Evolutionary conservation across 805 yeast genomes (phyloP).

Genomic region (Lipomyces spencermartinsiae): DNA sequence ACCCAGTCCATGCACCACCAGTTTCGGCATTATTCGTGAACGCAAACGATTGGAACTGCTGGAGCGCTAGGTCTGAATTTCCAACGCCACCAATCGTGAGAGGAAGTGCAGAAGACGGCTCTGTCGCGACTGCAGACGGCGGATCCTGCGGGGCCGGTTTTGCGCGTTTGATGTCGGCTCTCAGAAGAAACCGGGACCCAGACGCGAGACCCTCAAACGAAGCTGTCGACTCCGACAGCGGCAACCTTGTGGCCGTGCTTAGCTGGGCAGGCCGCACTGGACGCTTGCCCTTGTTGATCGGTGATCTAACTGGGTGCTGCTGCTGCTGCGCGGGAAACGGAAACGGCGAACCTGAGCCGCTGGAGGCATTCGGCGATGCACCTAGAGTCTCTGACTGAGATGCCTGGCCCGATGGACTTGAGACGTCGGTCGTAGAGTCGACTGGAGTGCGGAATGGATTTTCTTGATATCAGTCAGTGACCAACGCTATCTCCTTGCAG

Average conservation of each 20-base stretch:
- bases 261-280: neutral
- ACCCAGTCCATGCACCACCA: neutral
- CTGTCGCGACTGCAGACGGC: neutral
- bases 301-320: neutral
- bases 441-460: neutral
- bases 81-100: conserved; percentile 4
- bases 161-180: neutral
- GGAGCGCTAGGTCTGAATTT: neutral
- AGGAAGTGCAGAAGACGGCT: neutral
- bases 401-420: neutral
- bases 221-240: neutral
- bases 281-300: neutral
- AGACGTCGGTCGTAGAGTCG: neutral
- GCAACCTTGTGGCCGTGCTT: neutral
- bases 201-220: neutral
- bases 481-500: neutral
- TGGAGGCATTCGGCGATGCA: neutral
- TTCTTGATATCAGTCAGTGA: neutral
- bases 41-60: neutral
- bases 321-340: too few relatives aligned
- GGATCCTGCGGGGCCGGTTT: neutral
- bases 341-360: neutral
- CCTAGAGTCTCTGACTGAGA: neutral
- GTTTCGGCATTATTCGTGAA: neutral
- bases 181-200: neutral